These are phyloP conservation scores for Theileria sp. DNA, from an alignment of 169 alveolate species.

Conservation along the genomic window DNA sequence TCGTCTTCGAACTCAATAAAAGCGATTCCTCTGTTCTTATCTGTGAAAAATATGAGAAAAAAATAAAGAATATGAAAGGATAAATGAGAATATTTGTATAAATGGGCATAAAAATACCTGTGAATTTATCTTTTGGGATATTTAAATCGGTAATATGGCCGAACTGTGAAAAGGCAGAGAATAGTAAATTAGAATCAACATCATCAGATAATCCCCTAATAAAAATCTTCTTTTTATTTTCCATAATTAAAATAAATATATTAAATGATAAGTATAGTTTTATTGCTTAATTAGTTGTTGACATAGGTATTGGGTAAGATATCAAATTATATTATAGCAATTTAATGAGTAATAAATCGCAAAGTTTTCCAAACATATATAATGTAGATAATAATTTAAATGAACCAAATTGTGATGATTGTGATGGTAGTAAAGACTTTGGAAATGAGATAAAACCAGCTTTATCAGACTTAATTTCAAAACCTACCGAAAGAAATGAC, in stretches of 20 bases:
- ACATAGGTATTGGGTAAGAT: neutral
- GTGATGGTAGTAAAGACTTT: neutral
- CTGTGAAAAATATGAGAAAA: slow-evolving; percentile 25
- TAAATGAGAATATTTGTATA: neutral
- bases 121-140: slow-evolving; percentile 73
- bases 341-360: neutral
- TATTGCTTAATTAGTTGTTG: neutral
- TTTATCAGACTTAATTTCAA: neutral
- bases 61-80: neutral
- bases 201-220: slow-evolving; percentile 79
- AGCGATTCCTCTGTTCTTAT: slow-evolving; percentile 73
- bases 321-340: neutral
- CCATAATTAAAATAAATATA: neutral
- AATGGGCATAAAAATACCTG: slow-evolving; percentile 54
- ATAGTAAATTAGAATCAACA: slow-evolving; percentile 71
- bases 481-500: neutral
- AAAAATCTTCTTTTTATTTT: slow-evolving; percentile 66
- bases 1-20: slow-evolving; percentile 75
- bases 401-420: neutral
- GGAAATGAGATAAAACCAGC: neutral
- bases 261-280: neutral
- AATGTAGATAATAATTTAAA: too few relatives aligned
- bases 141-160: slow-evolving; percentile 77
- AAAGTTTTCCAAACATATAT: neutral
- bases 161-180: slow-evolving; percentile 77